Conservation (phyloP, 2,329 filamentous ascomycete species). For the Curvularia lunata region DNA sequence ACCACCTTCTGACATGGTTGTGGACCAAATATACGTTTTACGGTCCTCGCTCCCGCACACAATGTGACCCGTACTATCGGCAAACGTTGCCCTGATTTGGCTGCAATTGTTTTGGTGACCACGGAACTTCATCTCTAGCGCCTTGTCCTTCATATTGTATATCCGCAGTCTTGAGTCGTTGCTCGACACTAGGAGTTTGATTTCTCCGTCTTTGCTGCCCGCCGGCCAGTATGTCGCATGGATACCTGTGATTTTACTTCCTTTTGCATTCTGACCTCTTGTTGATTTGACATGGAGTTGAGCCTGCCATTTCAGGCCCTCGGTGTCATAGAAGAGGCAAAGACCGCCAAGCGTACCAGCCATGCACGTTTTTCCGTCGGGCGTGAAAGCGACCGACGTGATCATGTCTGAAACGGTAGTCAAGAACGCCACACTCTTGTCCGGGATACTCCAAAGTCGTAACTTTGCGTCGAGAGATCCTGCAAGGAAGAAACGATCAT, state of each 20-base stretch:
- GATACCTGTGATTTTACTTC: conserved; percentile 96
- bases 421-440: conserved; percentile 88
- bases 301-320: conserved; percentile 80
- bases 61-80: conserved; percentile 83
- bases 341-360: conserved; percentile 85
- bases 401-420: conserved; percentile 83
- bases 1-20: conserved; percentile 61
- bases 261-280: conserved; percentile 90
- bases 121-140: conserved; percentile 85
- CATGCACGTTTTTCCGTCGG: conserved; percentile 87
- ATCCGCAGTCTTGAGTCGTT: conserved; percentile 92
- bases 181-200: conserved; percentile 87
- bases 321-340: conserved; percentile 91
- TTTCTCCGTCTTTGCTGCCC: conserved; percentile 65
- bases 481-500: conserved; percentile 95
- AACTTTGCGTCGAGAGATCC: conserved; percentile 89
- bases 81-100: conserved; percentile 89
- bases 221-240: conserved; percentile 71
- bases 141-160: conserved; percentile 86
- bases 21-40: conserved; percentile 88
- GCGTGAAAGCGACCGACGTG: conserved; percentile 91
- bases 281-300: conserved; percentile 95
- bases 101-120: conserved; percentile 89
- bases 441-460: conserved; percentile 94
- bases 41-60: conserved; percentile 93